Evolutionary conservation across 192 early-diverging fungal genomes (phyloP).

Genomic region (Coemansia sp.): DNA sequence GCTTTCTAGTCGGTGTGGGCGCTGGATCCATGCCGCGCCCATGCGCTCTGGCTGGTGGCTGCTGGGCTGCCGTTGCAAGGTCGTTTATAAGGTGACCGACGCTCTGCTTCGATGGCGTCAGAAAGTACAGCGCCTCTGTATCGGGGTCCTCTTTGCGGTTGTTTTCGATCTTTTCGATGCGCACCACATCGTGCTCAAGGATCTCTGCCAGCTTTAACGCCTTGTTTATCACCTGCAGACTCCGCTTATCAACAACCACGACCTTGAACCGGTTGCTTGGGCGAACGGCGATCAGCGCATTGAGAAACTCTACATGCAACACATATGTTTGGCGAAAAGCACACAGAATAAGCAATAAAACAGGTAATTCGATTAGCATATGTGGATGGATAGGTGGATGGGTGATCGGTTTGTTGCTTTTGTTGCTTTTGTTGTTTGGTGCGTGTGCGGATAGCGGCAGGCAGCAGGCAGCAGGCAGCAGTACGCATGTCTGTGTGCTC

Average conservation of each 20-base stretch:
- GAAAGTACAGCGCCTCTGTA: slow-evolving; percentile 52
- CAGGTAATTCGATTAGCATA: no score
- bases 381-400: no score
- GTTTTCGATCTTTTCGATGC: slow-evolving; percentile 50
- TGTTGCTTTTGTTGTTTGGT: no score
- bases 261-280: slow-evolving; percentile 48
- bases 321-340: no score
- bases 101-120: slow-evolving; percentile 45
- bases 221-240: slow-evolving; percentile 38
- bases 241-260: slow-evolving; percentile 47
- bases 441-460: no score
- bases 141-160: slow-evolving; percentile 35
- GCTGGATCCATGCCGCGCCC: slow-evolving; percentile 1
- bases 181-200: slow-evolving; percentile 43
- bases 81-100: slow-evolving; percentile 38
- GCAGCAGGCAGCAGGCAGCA: no score
- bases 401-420: no score
- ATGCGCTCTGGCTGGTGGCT: no score
- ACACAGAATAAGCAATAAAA: no score
- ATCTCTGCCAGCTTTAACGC: slow-evolving; percentile 42
- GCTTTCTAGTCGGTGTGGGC: slow-evolving; percentile 4
- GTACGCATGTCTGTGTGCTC: no score
- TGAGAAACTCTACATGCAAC: slow-evolving; percentile 45
- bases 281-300: slow-evolving; percentile 44
- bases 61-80: slow-evolving; percentile 13